Percentiles rank a stretch among this genome's conserved stretches.
phyloP scores from a whole-genome alignment of 2,329 filamentous ascomycete genomes.

The Pseudocercospora macadamiae region DNA sequence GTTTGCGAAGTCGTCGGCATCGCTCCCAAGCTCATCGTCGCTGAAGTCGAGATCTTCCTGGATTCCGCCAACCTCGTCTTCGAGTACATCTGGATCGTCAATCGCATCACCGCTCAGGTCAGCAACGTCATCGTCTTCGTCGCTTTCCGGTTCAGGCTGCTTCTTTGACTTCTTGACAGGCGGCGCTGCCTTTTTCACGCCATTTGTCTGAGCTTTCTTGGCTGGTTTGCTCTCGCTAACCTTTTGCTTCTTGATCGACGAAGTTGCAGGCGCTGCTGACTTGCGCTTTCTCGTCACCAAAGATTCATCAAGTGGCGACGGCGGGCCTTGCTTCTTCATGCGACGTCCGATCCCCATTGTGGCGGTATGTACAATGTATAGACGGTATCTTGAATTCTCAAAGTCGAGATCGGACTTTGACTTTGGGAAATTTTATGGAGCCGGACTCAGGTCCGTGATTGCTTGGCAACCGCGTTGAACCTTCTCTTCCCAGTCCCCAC shows the following conservation, averaged over 20 bases:
- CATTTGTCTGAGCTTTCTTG: conserved; percentile 44
- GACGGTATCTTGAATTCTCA: not conserved
- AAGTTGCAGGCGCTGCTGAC: conserved; percentile 61
- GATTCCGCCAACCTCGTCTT: conserved; percentile 52
- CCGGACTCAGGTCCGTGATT: not conserved
- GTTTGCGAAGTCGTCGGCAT: conserved; percentile 38
- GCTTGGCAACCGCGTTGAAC: not conserved
- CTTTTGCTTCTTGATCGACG: conserved; percentile 68
- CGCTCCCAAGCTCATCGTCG: conserved; percentile 38
- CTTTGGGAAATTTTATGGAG: not conserved
- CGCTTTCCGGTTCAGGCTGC: conserved; percentile 38
- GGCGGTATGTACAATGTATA: not conserved
- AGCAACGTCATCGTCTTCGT: conserved; percentile 27
- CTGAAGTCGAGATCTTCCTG: conserved; percentile 35
- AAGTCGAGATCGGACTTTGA: not conserved
- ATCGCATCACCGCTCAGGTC: conserved; percentile 36
- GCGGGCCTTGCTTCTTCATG: conserved; percentile 80
- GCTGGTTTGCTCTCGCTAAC: conserved; percentile 51
- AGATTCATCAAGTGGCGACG: conserved; percentile 76
- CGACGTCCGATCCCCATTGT: conserved; percentile 30
- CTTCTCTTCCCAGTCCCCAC: not conserved
- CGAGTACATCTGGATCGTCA: conserved; percentile 45
- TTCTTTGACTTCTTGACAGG: conserved; percentile 32
- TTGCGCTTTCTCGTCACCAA: conserved; percentile 85
- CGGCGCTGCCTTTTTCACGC: conserved; percentile 22